phyloP scores from a whole-genome alignment of 495 filamentous ascomycete species.

The Trichoderma erinaceum region DNA sequence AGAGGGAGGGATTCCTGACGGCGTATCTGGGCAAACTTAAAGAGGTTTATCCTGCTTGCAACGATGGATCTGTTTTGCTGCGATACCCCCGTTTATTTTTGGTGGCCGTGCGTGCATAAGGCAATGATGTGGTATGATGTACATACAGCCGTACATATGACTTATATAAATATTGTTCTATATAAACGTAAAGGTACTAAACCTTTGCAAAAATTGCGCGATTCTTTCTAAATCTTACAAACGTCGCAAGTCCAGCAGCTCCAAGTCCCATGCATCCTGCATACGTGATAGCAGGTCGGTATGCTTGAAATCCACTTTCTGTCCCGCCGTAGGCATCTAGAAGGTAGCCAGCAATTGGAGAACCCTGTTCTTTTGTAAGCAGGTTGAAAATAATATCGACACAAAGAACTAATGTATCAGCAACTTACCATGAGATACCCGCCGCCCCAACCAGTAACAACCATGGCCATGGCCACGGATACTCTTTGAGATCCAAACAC shows the following conservation, averaged over 20 bases:
- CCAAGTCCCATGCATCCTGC: conserved; percentile 39
- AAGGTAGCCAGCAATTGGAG: conserved; percentile 56
- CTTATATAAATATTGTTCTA: neutral
- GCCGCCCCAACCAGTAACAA: conserved; percentile 53
- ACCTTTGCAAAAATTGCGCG: conserved; percentile 27
- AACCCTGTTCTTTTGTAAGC: conserved; percentile 29
- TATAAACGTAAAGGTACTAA: conserved; percentile 15
- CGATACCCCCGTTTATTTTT: conserved; percentile 11
- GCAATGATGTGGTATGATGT: neutral
- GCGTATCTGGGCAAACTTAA: conserved; percentile 3
- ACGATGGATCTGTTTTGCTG: neutral
- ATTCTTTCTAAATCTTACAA: conserved; percentile 26
- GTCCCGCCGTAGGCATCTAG: conserved; percentile 49
- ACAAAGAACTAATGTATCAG: neutral
- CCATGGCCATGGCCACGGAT: conserved; percentile 55
- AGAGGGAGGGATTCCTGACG: conserved; percentile 11
- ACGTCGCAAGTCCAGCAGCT: conserved; percentile 27
- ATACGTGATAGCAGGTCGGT: conserved; percentile 55
- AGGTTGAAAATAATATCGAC: conserved; percentile 18
- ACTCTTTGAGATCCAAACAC: conserved; percentile 50
- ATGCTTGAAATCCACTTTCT: conserved; percentile 39
- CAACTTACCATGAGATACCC: conserved; percentile 49
- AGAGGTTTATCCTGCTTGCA: conserved; percentile 1
- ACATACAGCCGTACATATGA: neutral
- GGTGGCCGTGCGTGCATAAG: conserved; percentile 4